A percentile compares a stretch with the other conserved stretches of the same genome.
Conservation (phyloP, 1,139 yeast genomes). For the Diutina pseudorugosa region DNA sequence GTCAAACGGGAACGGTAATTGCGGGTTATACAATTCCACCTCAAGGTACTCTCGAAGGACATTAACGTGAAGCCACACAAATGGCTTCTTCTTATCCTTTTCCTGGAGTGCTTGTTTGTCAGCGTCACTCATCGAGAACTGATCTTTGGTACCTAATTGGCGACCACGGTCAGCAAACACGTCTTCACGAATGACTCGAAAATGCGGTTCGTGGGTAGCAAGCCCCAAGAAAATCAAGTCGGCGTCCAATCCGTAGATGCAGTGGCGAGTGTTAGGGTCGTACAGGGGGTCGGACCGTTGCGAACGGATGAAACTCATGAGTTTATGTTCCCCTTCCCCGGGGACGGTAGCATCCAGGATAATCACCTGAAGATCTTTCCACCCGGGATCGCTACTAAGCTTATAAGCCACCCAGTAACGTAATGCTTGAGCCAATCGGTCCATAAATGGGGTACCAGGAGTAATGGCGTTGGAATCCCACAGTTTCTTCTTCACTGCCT, state of each 20-base stretch:
- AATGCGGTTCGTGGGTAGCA: conserved; percentile 94
- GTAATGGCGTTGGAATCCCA: conserved; percentile 95
- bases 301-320: conserved; percentile 85
- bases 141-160: conserved; percentile 34
- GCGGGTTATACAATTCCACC: conserved; percentile 66
- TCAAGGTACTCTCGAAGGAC: conserved; percentile 84
- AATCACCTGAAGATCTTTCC: conserved; percentile 78
- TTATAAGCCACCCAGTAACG: conserved; percentile 89
- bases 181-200: conserved; percentile 89
- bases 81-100: conserved; percentile 36
- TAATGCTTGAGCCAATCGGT: conserved; percentile 69
- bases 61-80: conserved; percentile 73
- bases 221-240: conserved; percentile 95
- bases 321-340: conserved; percentile 98
- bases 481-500: conserved; percentile 57
- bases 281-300: conserved; percentile 66
- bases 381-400: conserved; percentile 77
- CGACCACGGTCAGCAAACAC: conserved; percentile 70
- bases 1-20: conserved; percentile 57
- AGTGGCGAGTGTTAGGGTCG: conserved; percentile 82
- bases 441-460: conserved; percentile 98
- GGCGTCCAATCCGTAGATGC: conserved; percentile 96
- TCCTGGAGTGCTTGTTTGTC: conserved; percentile 33
- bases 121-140: not conserved
- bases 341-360: conserved; percentile 98